Percentiles rank a stretch among this genome's conserved stretches.
These are phyloP conservation scores for Aspergillus thermomutatus DNA, from an alignment of 2,329 filamentous ascomycete species.

Conservation along the genomic window DNA sequence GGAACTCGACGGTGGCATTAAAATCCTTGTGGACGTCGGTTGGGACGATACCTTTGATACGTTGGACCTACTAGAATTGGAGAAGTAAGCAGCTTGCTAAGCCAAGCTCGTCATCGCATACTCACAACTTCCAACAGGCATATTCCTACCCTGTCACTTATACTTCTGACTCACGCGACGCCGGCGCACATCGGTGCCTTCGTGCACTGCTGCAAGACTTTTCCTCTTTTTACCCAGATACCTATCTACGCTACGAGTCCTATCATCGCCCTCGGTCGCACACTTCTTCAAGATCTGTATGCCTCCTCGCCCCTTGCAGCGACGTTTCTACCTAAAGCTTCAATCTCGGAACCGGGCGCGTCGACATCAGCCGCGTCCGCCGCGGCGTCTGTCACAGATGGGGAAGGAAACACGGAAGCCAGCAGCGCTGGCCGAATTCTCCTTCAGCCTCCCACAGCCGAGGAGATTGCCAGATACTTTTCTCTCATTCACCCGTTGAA, in stretches of 20 bases:
- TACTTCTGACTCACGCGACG: conserved; percentile 93
- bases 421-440: conserved; percentile 46
- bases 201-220: conserved; percentile 94
- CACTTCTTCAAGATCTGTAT: conserved; percentile 87
- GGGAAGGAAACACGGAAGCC: conserved; percentile 30
- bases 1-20: conserved; percentile 94
- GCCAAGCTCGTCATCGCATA: conserved; percentile 5
- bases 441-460: conserved; percentile 68
- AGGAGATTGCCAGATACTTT: conserved; percentile 92
- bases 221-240: conserved; percentile 85
- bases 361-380: conserved; percentile 42
- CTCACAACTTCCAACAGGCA: conserved; percentile 54
- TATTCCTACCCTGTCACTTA: conserved; percentile 84
- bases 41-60: conserved; percentile 93
- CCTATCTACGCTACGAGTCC: conserved; percentile 93
- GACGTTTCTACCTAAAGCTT: conserved; percentile 71
- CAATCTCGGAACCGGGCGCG: conserved; percentile 59
- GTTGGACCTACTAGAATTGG: conserved; percentile 77
- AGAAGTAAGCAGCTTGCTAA: conserved; percentile 62
- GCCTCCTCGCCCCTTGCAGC: conserved; percentile 83
- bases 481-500: conserved; percentile 86
- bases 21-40: conserved; percentile 88
- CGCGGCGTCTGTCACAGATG: conserved; percentile 25
- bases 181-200: conserved; percentile 88
- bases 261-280: conserved; percentile 88